A percentile compares a stretch with the other conserved stretches of the same genome.
Evolutionary conservation across 352 stramenopile genomes (phyloP).

Genomic region (Phytophthora sp.): DNA sequence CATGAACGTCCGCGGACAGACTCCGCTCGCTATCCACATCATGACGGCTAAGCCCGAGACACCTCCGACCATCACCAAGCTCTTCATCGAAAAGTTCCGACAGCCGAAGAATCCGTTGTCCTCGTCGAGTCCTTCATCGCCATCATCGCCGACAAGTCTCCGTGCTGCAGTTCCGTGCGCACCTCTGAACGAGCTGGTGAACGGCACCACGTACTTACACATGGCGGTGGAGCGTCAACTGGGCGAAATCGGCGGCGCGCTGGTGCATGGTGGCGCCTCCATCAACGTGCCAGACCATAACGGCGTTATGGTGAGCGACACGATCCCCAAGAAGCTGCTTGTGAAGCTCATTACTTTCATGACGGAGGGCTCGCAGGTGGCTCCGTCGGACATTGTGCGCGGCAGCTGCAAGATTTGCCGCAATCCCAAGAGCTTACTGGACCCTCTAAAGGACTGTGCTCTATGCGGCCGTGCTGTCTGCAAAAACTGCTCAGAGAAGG

Average conservation of each 20-base stretch:
- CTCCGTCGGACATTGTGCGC: constrained; percentile 58
- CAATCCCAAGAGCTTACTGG: constrained; percentile 74
- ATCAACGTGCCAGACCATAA: constrained; percentile 86
- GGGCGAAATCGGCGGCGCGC: constrained; percentile 65
- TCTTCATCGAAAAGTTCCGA: constrained; percentile 63
- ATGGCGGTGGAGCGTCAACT: constrained; percentile 77
- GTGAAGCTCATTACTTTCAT: constrained; percentile 83
- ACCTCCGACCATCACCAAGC: constrained; percentile 49
- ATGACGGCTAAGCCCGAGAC: constrained; percentile 73
- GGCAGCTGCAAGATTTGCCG: constrained; percentile 87
- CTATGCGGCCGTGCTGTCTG: constrained; percentile 80
- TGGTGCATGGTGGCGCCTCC: constrained; percentile 77
- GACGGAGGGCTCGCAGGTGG: constrained; percentile 72
- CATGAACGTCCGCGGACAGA: constrained; percentile 84
- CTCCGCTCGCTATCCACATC: constrained; percentile 85
- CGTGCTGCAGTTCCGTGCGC: constrained; percentile 20
- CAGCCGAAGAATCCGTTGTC: constrained; percentile 20
- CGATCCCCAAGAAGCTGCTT: constrained; percentile 76
- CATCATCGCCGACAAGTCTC: constrained; percentile 25
- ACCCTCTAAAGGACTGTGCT: constrained; percentile 76
- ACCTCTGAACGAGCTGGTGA: constrained; percentile 70
- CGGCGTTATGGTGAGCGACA: constrained; percentile 80
- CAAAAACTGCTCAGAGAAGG: constrained; percentile 86
- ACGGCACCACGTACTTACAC: constrained; percentile 85
- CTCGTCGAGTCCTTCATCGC: constrained; percentile 24